These are phyloP conservation scores for Euphorbia celastroides DNA, from an alignment of 441 rosid genomes.

Conservation along the genomic window DNA sequence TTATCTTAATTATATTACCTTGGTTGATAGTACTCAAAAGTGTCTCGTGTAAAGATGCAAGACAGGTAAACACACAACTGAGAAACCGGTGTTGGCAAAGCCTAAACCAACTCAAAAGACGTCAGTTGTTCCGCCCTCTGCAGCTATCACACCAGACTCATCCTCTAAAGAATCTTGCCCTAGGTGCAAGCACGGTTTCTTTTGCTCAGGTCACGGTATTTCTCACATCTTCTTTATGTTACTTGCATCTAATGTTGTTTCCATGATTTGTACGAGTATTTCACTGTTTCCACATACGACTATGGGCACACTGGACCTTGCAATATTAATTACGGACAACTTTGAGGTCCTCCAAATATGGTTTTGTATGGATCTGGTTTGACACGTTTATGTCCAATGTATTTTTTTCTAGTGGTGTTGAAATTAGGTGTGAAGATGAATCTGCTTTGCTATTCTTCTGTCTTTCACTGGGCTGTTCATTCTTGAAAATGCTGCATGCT, in stretches of 20 bases:
- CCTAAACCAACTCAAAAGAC: conserved; percentile 32
- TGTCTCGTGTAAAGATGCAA: conserved; percentile 60
- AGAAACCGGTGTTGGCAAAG: conserved; percentile 66
- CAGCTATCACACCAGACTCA: conserved; percentile 30
- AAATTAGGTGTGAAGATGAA: not conserved
- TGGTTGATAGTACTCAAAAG: conserved; percentile 8
- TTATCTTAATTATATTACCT: not conserved
- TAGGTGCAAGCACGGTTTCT: conserved; percentile 92
- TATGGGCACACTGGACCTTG: not conserved
- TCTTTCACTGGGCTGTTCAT: not conserved
- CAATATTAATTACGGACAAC: not conserved
- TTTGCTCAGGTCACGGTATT: conserved; percentile 92
- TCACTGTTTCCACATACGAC: not conserved
- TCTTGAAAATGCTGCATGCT: not conserved
- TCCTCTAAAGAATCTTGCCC: conserved; percentile 61
- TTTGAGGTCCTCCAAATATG: not conserved
- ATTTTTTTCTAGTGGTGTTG: not conserved
- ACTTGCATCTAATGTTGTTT: no score
- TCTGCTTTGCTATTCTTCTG: not conserved
- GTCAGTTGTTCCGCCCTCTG: conserved; percentile 27
- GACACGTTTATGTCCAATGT: not conserved
- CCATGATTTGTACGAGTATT: no score
- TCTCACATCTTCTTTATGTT: no score
- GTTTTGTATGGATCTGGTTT: not conserved
- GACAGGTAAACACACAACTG: conserved; percentile 87